Evolutionary conservation across 2,329 filamentous ascomycete genomes (phyloP).

Genomic region (Aspergillus arachidicola): DNA sequence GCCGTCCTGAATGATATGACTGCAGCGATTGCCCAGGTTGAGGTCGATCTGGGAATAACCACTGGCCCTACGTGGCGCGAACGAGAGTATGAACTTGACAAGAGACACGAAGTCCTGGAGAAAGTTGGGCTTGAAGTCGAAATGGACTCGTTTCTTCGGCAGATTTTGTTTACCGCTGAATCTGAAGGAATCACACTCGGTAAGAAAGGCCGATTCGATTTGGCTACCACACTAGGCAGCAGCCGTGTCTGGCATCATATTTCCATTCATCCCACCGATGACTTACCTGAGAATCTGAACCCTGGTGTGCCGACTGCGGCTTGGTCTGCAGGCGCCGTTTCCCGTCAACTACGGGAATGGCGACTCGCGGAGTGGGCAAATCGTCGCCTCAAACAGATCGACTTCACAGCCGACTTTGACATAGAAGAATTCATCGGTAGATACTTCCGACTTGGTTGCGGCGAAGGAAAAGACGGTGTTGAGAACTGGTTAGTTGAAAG

Average conservation of each 20-base stretch:
- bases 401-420: constrained; percentile 97
- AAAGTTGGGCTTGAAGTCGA: constrained; percentile 83
- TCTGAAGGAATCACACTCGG: constrained; percentile 81
- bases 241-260: constrained; percentile 96
- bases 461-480: constrained; percentile 87
- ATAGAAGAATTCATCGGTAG: constrained; percentile 85
- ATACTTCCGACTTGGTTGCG: constrained; percentile 81
- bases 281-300: constrained; percentile 71
- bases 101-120: constrained; percentile 79
- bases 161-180: constrained; percentile 75
- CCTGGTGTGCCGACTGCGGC: constrained; percentile 73
- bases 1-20: constrained; percentile 88
- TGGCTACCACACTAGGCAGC: constrained; percentile 72
- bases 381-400: constrained; percentile 82
- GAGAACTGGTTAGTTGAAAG: constrained; percentile 93
- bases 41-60: constrained; percentile 76
- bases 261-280: constrained; percentile 87
- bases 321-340: constrained; percentile 93
- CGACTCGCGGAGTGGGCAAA: constrained; percentile 96
- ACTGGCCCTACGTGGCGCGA: constrained; percentile 69
- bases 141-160: constrained; percentile 78
- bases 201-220: constrained; percentile 75
- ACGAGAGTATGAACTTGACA: constrained; percentile 76
- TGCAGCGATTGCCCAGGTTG: constrained; percentile 74
- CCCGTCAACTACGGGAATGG: constrained; percentile 90